These are phyloP conservation scores for Clonostachys sp. DNA, from an alignment of 2,329 filamentous ascomycete genomes.

Conservation along the genomic window DNA sequence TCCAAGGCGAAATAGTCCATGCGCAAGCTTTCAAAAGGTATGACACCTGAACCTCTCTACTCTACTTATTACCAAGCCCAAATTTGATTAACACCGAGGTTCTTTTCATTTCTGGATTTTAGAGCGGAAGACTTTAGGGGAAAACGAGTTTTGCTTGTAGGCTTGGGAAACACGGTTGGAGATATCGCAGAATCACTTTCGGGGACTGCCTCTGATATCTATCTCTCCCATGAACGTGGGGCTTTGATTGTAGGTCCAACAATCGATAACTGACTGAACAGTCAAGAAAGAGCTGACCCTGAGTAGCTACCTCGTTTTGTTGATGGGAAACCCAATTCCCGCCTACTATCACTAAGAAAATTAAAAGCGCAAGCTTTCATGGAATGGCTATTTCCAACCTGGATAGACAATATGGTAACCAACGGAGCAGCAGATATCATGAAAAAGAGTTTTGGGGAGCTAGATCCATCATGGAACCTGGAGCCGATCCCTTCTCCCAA, in stretches of 20 bases:
- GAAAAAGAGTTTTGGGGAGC: constrained; percentile 8
- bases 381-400: constrained; percentile 12
- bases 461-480: constrained; percentile 19
- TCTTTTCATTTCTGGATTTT: background rate
- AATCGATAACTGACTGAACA: background rate
- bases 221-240: constrained; percentile 1
- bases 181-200: constrained; percentile 22
- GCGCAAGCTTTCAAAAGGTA: constrained; percentile 3
- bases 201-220: constrained; percentile 6
- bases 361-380: constrained; percentile 19
- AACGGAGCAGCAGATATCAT: constrained; percentile 5
- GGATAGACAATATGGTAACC: constrained; percentile 11
- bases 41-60: background rate
- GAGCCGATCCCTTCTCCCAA: constrained; percentile 13
- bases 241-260: constrained; percentile 1
- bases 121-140: constrained; percentile 24
- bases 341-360: constrained; percentile 22
- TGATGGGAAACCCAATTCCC: constrained; percentile 26
- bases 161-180: constrained; percentile 29
- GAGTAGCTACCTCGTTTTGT: constrained; percentile 17
- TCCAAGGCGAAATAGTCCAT: background rate
- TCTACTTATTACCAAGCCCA: background rate
- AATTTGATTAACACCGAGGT: background rate
- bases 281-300: no score
- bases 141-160: constrained; percentile 36